Conservation (phyloP, 768 basidiomycete genomes). For the Auricularia auricula-judae region DNA sequence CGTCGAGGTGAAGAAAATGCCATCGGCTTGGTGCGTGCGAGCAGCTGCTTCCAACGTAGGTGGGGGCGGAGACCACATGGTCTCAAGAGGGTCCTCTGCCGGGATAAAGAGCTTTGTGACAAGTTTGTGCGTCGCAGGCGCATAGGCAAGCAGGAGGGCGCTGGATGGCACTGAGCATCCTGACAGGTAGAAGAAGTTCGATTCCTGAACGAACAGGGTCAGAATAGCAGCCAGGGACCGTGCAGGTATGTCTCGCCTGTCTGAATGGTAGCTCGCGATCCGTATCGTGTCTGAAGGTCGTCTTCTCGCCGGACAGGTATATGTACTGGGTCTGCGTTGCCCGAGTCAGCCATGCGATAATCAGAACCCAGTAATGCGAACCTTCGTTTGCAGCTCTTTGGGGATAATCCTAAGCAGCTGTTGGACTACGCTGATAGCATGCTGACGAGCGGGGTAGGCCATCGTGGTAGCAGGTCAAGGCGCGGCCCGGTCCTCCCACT, state of each 20-base stretch:
- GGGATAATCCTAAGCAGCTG: too few relatives aligned
- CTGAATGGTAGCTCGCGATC: conserved; percentile 70
- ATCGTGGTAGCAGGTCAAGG: background rate
- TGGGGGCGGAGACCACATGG: conserved; percentile 87
- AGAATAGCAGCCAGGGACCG: conserved; percentile 9
- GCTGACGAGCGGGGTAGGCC: background rate
- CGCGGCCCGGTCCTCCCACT: too few relatives aligned
- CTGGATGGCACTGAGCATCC: conserved; percentile 69
- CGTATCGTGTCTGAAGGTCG: conserved; percentile 66
- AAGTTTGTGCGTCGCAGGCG: conserved; percentile 36
- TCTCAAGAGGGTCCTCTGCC: conserved; percentile 53
- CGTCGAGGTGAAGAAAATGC: conserved; percentile 36
- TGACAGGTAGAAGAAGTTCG: conserved; percentile 82
- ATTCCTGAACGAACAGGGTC: conserved; percentile 34
- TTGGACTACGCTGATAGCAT: too few relatives aligned
- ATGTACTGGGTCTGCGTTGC: conserved; percentile 51
- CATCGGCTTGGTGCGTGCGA: conserved; percentile 36
- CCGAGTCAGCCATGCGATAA: background rate
- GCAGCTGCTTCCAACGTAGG: conserved; percentile 49
- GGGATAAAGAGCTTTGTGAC: conserved; percentile 64
- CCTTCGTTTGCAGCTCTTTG: too few relatives aligned
- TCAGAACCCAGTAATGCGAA: too few relatives aligned
- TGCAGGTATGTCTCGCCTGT: conserved; percentile 19
- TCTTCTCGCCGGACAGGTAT: conserved; percentile 53
- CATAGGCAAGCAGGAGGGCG: conserved; percentile 49